Percentiles rank a stretch among this genome's conserved stretches.
Evolutionary conservation across 2,329 filamentous ascomycete species (phyloP).

Genomic region (Penicillium glabrum): DNA sequence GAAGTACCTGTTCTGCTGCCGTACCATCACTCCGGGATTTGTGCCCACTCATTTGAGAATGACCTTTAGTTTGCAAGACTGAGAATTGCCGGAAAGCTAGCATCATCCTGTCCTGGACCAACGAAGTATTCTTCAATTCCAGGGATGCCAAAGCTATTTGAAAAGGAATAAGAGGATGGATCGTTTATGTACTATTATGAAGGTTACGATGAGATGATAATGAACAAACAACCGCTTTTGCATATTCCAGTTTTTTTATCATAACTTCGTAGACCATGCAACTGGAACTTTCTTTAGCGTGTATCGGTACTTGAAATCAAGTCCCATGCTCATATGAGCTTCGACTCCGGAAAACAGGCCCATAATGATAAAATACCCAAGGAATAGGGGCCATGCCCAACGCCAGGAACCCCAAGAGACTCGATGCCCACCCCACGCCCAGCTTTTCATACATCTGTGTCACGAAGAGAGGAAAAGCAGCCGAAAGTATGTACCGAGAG

Average conservation of each 20-base stretch:
- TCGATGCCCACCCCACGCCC: constrained; percentile 44
- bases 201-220: not conserved
- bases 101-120: not conserved
- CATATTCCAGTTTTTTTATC: not conserved
- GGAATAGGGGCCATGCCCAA: constrained; percentile 39
- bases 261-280: not conserved
- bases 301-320: not conserved
- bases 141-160: not conserved
- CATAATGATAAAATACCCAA: constrained; percentile 35
- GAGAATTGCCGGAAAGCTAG: not conserved
- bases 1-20: not conserved
- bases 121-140: not conserved
- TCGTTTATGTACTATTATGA: not conserved
- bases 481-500: constrained; percentile 27
- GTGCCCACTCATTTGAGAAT: not conserved
- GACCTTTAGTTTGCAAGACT: not conserved
- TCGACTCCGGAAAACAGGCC: constrained; percentile 31
- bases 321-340: constrained; percentile 24
- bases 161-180: constrained; percentile 12
- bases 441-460: constrained; percentile 40
- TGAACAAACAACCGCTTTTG: not conserved
- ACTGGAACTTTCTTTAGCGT: not conserved
- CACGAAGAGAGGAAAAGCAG: constrained; percentile 42
- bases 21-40: not conserved
- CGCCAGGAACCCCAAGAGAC: constrained; percentile 38